Evolutionary conservation across 257 asterid species (phyloP), one percentile per base, ranked within the genome.

Genomic region (Nicotiana otophora): DNA sequence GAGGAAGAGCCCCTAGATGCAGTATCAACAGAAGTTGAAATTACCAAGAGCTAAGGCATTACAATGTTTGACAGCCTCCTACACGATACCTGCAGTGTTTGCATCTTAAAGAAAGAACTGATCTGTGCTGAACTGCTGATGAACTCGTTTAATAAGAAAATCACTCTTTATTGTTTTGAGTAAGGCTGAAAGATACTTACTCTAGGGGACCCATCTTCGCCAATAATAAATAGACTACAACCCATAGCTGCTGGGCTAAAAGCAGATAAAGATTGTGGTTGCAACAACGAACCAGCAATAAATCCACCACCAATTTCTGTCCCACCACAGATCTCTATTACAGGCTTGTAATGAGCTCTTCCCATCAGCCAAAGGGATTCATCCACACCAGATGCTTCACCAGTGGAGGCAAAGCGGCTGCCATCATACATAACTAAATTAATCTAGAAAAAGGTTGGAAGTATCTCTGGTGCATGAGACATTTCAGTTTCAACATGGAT

Each of bases 281-380:
- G 98, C 91, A 96, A 88, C 84, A 93, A 57, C 11, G 98, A 94
- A 82, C 99, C 99, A 75, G 97, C 87, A 82, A 93, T 88, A 77
- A 96, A 96, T 83, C 93, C 99, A 60, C 99, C 99, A 51, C 99
- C 99, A 81, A 96, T 93, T 89, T 96, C 99, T 76, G 99, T 96
- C 83, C 99, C 99, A 74, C 99, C 99, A 83, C 99, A 96, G 85
- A 93, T 93, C 87, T 96, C 99, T 78, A 96, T 93, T 76, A 96
- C 90, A 84, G 99, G 98, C 89, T 94, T 94, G 88, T 92, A 96
- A 16, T 74, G 78, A 83, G 99, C 98, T 88, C 97, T 91, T 77
- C 98, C 93, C 98, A 96, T 96, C 88, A 96, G 89, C 99, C 99
- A 96, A 6, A 96, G 97, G 91, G 91, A 93, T 86, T 96, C 99